These are phyloP conservation scores for Botrytis squamosa DNA, from an alignment of 2,329 filamentous ascomycete species.

Conservation along the genomic window DNA sequence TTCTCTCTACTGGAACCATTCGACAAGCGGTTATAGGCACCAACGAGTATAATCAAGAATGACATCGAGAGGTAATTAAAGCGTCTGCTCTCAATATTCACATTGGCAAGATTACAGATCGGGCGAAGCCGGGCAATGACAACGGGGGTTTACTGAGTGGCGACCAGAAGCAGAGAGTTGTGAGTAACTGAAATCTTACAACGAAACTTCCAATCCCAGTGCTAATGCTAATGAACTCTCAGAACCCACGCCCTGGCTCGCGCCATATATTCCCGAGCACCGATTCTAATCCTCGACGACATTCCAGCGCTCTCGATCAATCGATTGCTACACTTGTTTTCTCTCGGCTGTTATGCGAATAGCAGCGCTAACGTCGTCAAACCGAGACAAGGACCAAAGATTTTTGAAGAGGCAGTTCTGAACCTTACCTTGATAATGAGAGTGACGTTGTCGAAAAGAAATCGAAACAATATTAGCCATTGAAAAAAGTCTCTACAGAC, in stretches of 20 bases:
- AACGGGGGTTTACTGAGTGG: neutral
- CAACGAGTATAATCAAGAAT: neutral
- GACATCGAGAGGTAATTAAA: neutral
- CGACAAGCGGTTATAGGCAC: neutral
- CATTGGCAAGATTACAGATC: neutral
- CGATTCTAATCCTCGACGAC: neutral
- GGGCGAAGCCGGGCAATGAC: neutral
- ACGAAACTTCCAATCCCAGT: neutral
- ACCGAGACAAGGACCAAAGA: neutral
- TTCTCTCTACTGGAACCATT: neutral
- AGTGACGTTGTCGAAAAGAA: neutral
- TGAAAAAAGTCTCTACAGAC: neutral
- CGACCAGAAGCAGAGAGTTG: neutral
- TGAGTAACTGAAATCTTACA: neutral
- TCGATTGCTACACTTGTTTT: accelerated
- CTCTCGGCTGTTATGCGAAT: neutral
- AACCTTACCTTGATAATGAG: neutral
- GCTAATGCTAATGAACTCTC: neutral
- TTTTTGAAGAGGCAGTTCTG: neutral
- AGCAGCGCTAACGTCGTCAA: neutral
- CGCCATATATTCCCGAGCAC: neutral
- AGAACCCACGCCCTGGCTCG: neutral
- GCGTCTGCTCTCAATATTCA: neutral
- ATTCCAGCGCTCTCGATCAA: neutral
- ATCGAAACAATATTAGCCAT: neutral